Evolutionary conservation across 2,329 filamentous ascomycete species (phyloP), one percentile per base, ranked within the genome.

Genomic region (Myrmaecium sp.): DNA sequence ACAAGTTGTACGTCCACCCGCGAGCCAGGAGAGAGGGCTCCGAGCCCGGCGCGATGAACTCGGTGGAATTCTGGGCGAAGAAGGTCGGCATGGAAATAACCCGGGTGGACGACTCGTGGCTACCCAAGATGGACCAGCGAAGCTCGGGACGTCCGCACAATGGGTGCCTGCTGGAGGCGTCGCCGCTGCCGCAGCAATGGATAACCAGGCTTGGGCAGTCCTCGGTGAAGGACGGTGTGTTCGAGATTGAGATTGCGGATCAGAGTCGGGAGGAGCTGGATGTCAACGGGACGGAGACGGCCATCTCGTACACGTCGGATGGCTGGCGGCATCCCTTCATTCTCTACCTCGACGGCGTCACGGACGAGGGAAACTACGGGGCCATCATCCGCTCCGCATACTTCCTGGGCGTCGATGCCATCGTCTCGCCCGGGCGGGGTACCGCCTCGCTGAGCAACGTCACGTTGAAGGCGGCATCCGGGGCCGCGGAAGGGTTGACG

Each of bases 311-410:
- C 30, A 47, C 47, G 14, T 41, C 44, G n/a, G 42, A 44, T 3
- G 46, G 48, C 3, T 58, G 53, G 39, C 58, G 68, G 29, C 67
- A 74, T 26, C 81, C 81, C 0, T 61, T 91, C 16, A 60, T 91
- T 6, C 56, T 91, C 2, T 55, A 86, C 17, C 58, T 89, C 2
- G 75, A 89, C 38, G 68, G 75, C 28, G 73, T 91, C 54, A 38
- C 35, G 46, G 86, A 98, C 43, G 78, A 83, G 1, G 83, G 81
- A 14, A 98, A 98, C 44, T 58, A 95, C 1, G 89, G 89, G 21
- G 82, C 74, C 13, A 86, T 95, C 32, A 63, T 95, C 22, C 77
- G 89, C 18, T 81, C 81, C 5, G 82, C 83, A 3, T 77, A 81
- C 42, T 95, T 89, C 49, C 67, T 95, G n/a, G 86, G 86, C 13